phyloP scores from a whole-genome alignment of 164 flowering plant species.

The Tetrastigma voinierianum region DNA sequence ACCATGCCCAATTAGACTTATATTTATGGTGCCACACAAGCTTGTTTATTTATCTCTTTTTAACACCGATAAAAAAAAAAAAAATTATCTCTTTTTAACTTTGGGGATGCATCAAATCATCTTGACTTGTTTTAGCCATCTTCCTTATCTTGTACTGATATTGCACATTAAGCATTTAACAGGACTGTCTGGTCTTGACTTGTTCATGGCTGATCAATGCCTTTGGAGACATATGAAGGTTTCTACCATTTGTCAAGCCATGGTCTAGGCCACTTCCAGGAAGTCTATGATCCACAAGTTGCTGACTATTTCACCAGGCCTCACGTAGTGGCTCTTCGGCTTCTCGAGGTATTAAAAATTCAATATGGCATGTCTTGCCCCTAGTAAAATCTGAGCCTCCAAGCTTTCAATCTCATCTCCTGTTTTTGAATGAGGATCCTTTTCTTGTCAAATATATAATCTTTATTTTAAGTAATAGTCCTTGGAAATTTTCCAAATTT shows the following conservation, averaged over 20 bases:
- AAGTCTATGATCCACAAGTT: slow-evolving; percentile 74
- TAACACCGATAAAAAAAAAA: no score
- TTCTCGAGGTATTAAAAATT: slow-evolving; percentile 66
- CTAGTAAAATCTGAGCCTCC: no score
- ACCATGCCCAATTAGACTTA: no score
- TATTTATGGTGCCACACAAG: no score
- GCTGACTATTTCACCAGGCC: slow-evolving; percentile 85
- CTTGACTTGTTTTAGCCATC: neutral
- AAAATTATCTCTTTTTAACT: no score
- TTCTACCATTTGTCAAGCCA: slow-evolving; percentile 46
- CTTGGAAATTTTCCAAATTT: neutral
- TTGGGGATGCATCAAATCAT: no score
- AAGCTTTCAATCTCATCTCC: neutral
- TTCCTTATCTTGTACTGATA: slow-evolving; percentile 3
- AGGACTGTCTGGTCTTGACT: slow-evolving; percentile 81
- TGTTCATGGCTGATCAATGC: slow-evolving; percentile 87
- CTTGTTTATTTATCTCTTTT: no score
- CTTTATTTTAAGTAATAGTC: neutral
- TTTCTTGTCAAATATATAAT: neutral
- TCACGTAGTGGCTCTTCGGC: slow-evolving; percentile 78
- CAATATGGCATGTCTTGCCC: neutral
- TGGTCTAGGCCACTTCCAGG: slow-evolving; percentile 97
- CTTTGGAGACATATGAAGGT: slow-evolving; percentile 62
- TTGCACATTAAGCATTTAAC: slow-evolving; percentile 23
- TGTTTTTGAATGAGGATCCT: neutral